Base-by-base conservation (phyloP, 2,329 filamentous ascomycete species). In the Aspergillus phoenicis region DNA sequence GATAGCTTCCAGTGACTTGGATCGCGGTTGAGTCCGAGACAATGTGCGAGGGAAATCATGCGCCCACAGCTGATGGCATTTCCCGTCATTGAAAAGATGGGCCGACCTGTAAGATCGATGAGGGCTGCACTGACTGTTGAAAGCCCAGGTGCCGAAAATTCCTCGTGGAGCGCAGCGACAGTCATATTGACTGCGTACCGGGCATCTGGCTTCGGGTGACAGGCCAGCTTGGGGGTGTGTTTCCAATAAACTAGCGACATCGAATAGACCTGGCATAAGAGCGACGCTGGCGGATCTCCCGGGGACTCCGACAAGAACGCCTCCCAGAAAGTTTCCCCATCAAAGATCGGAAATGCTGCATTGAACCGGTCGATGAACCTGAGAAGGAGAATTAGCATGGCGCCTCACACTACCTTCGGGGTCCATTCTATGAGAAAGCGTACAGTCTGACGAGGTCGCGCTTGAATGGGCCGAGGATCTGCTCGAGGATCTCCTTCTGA, bases 171-270 rank as follows among this genome's bases (percentile, higher is more conserved):
- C 1, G 85, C 84, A 56, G 85, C 84, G 20, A 82, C 84, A 6
- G 85, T 85, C 60, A 87, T 80, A 60, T 88, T 88, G 80, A 87
- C 87, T 8, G 85, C 82, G 68, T 86, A 88, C 48, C 85, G 81
- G 43, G 80, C 78, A 66, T 89, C 85, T 0, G 86, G 85, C 52
- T 82, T 78, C 4, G 81, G 79, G 60, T 83, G 80, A 5, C 73
- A 73, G 4, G 75, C 73, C 3, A 83, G 69, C 4, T 77, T 72
- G 0, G 77, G 77, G 0, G 81, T 81, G 56, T 81, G 79, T 26
- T 80, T 78, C 86, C 86, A 89, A 66, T 84, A 87, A 3, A 84
- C 79, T 3, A 87, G 70, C 0, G 83, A 81, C 66, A 85, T 83
- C 0, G 85, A 86, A 65, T 87, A 85, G 1, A 89, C 72, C 59